These are phyloP conservation scores for Oehlia diaphana DNA, from an alignment of 192 early-diverging fungal species.

Conservation along the genomic window DNA sequence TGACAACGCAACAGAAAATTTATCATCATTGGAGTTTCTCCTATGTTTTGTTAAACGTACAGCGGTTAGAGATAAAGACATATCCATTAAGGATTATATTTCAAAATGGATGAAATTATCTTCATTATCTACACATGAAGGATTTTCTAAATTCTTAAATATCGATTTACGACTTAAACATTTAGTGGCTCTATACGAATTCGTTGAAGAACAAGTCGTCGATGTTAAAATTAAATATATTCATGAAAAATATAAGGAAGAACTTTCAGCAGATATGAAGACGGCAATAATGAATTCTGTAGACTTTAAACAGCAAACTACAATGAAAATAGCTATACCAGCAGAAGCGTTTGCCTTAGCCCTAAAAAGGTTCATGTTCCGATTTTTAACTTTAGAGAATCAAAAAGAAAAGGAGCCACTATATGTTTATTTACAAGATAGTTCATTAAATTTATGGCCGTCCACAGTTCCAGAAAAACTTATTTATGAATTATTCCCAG, in stretches of 20 bases:
- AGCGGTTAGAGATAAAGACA: neutral
- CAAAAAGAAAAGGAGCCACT: neutral
- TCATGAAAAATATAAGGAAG: slow-evolving; percentile 5
- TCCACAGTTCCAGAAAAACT: neutral
- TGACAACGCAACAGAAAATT: neutral
- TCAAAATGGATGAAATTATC: slow-evolving; percentile 14
- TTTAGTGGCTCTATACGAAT: slow-evolving; percentile 24
- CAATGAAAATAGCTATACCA: neutral
- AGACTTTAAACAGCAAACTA: neutral
- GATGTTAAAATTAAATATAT: neutral
- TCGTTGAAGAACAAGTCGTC: slow-evolving; percentile 18
- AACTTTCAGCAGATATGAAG: neutral
- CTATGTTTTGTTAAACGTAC: slow-evolving; percentile 28
- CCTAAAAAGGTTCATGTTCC: slow-evolving; percentile 11
- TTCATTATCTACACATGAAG: neutral
- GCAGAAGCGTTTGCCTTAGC: neutral
- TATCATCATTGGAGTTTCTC: slow-evolving; percentile 23
- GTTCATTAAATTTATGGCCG: neutral
- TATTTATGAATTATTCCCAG: neutral
- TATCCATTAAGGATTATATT: slow-evolving; percentile 19
- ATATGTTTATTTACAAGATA: neutral
- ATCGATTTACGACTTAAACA: slow-evolving; percentile 16
- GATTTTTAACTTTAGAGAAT: neutral
- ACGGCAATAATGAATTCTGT: neutral
- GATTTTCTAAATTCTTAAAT: neutral